Evolutionary conservation across 2,329 filamentous ascomycete genomes (phyloP), one percentile per base, ranked within the genome.

Genomic region (Fusarium sp.): DNA sequence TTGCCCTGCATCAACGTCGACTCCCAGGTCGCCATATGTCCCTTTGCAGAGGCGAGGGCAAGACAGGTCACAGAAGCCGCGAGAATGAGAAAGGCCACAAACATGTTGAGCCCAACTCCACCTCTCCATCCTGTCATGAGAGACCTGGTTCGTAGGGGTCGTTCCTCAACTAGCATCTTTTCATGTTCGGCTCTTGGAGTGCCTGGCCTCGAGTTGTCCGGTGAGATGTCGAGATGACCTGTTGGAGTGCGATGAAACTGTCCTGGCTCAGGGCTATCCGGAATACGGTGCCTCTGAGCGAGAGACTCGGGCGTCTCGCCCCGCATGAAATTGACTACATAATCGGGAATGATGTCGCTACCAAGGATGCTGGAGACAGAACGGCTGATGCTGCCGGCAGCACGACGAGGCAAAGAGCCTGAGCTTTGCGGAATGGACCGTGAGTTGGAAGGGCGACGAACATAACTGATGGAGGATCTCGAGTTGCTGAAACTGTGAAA

Each of bases 261-360:
- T 16, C 62, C 54, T 6, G 72, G 71, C 71, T 77, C 65, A 58
- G 79, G 66, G 45, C 72, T 76, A 18, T 76, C 62, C 21, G 69
- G 69, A 41, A 75, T 65, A 14, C 71, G 73, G 37, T 82, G 81
- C 69, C 83, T 82, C 58, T 78, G 77, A 8, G 85, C 85, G 21
- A 87, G 72, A 30, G 81, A 82, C 74, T 87, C 85, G 16, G 85
- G 85, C 3, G 85, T 87, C 76, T 87, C 85, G 46, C 85, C 85
- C 42, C 85, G 82, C 65, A 88, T 80, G 73, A 84, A 88, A 75
- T 86, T 84, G 65, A 85, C 79, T 42, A 88, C 83, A 68, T 88
- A 88, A 75, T 88, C 85, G 11, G 85, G 85, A 18, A 88, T 81
- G 31, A 87, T 79, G 56, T 83, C 81, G 58, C 78, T 79, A 58